Base-by-base conservation (phyloP, 352 stramenopile genomes). In the Globisporangium alternatum region DNA sequence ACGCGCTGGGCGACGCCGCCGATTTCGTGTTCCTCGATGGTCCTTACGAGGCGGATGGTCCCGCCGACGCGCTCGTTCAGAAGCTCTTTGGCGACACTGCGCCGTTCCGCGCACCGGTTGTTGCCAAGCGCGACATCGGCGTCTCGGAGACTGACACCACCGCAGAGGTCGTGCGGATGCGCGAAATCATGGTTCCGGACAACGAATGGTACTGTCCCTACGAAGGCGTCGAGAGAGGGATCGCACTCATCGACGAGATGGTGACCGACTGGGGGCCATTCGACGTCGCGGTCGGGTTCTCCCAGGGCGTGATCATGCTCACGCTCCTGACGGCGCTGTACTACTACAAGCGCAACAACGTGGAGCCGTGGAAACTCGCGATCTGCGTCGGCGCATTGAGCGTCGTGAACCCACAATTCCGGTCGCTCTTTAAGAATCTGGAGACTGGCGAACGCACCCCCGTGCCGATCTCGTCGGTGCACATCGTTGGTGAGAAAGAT, bases 21-120 rank as follows among this genome's bases (percentile, higher is more conserved):
- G 85, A 91, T 72, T 92, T 88, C 59, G 71, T 89, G 39, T 92
- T 84, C 56, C 63, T 94, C 25, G 81, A 94, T 25, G 85, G 65
- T 3, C 74, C 75, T 1, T 81, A 79, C 44, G 62, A 81, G 60
- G 76, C 84, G 2, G 77, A 70, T 7, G 84, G 84, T 1, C 81
- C 70, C 10, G 82, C 77, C 4, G 82, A 92, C 15, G 61, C 78
- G 9, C 59, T 75, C 25, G 80, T 95, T 41, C 67, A 84, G 41
- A 56, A 64, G 19, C 68, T 86, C 31, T 87, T 89, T 25, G 75
- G 67, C 10, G 22, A 85, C 17, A 75, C 86, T 5, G 75, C 71
- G 13, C 74, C 78, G 9, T 94, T 91, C n/a, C n/a, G n/a, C n/a
- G n/a, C n/a, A n/a, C n/a, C n/a, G n/a, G n/a, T n/a, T n/a, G n/a